These are phyloP conservation scores for Tilletia caries DNA, from an alignment of 1,284 basidiomycete species.

Conservation along the genomic window DNA sequence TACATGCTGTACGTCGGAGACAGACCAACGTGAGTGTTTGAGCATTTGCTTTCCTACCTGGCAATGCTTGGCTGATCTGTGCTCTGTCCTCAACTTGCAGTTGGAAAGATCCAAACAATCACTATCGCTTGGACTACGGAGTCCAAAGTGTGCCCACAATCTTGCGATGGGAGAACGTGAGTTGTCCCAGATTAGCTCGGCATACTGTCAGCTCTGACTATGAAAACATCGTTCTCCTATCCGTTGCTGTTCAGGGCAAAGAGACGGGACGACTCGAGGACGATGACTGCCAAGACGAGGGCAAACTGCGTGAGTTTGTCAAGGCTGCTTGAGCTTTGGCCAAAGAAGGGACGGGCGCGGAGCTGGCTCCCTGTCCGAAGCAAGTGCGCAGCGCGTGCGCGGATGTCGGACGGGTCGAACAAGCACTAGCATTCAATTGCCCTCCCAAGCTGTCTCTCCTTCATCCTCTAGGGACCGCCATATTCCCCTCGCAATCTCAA, in stretches of 20 bases:
- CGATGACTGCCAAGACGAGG: constrained; percentile 27
- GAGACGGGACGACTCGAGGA: constrained; percentile 33
- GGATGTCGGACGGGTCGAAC: too few relatives aligned
- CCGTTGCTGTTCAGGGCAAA: constrained; percentile 21
- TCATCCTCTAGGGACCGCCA: too few relatives aligned
- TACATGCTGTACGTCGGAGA: constrained; percentile 32
- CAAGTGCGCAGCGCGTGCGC: too few relatives aligned
- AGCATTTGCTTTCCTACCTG: not conserved
- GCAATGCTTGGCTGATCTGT: too few relatives aligned
- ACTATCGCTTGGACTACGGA: constrained; percentile 25
- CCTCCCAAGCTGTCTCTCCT: too few relatives aligned
- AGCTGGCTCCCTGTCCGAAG: too few relatives aligned
- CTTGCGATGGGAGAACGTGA: constrained; percentile 20
- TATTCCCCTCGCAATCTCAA: too few relatives aligned
- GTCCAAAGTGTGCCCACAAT: constrained; percentile 35
- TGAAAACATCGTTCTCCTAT: not conserved
- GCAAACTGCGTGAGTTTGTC: constrained; percentile 25
- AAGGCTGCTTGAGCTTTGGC: not conserved
- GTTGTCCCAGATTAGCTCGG: not conserved
- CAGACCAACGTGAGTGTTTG: constrained; percentile 21
- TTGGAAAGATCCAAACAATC: constrained; percentile 32
- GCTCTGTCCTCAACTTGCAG: constrained; percentile 5
- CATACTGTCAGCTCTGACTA: too few relatives aligned
- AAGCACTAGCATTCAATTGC: too few relatives aligned
- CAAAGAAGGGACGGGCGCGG: not conserved